Evolutionary conservation across 805 yeast genomes (phyloP).

Genomic region (Hanseniaspora opuntiae): DNA sequence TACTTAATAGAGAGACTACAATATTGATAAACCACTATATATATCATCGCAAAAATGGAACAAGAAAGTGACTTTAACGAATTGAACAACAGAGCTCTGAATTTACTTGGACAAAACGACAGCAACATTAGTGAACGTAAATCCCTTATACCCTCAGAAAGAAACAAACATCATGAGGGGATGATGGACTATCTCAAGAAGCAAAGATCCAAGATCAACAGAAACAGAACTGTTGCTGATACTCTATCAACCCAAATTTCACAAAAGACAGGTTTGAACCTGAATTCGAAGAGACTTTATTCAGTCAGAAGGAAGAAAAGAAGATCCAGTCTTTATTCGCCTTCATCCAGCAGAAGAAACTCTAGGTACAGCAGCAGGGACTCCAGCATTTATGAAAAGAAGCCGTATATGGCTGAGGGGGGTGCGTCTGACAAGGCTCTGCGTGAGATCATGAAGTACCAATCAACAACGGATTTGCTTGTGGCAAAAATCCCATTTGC

Average conservation of each 20-base stretch:
- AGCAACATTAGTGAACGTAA: neutral
- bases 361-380: constrained; percentile 13
- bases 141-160: neutral
- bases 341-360: constrained; percentile 12
- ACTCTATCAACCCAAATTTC: constrained; percentile 5
- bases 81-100: constrained; percentile 1
- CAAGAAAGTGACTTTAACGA: neutral
- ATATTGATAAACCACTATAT: neutral
- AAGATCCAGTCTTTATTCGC: neutral
- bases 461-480: constrained; percentile 52
- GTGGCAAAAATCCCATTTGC: constrained; percentile 68
- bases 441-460: constrained; percentile 54
- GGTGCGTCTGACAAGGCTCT: constrained; percentile 53
- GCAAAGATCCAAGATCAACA: constrained; percentile 7
- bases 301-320: neutral
- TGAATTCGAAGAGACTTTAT: neutral
- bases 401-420: constrained; percentile 24
- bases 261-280: constrained; percentile 3
- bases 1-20: too few species aligned
- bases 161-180: neutral
- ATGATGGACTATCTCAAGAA: constrained; percentile 5
- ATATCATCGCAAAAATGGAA: neutral
- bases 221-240: neutral
- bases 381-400: constrained; percentile 33
- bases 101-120: neutral